Conservation (phyloP, 1,139 yeast genomes). For the Magnusiomyces ingens region DNA sequence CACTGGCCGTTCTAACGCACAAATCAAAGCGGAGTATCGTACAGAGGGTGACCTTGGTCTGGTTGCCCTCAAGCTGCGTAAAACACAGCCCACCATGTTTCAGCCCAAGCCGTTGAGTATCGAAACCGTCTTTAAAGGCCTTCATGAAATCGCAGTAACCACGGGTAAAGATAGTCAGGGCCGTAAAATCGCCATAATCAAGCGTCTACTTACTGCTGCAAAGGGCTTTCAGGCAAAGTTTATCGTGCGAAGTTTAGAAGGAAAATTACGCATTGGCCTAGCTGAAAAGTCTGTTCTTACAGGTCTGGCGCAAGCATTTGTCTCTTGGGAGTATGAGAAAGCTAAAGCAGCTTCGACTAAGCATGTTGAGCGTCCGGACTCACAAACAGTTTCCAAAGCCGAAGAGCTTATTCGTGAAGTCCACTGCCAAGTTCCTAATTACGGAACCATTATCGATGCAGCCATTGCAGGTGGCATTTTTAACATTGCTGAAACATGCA, state of each 20-base stretch:
- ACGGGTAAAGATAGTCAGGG: slow-evolving; percentile 84
- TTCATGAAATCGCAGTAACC: slow-evolving; percentile 69
- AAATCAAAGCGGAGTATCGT: slow-evolving; percentile 66
- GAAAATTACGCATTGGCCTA: slow-evolving; percentile 84
- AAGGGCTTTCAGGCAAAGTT: slow-evolving; percentile 86
- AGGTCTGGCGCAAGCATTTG: slow-evolving; percentile 77
- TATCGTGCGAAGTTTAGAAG: slow-evolving; percentile 82
- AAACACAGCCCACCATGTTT: slow-evolving; percentile 88
- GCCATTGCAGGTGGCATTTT: slow-evolving; percentile 63
- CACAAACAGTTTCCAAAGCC: slow-evolving; percentile 37
- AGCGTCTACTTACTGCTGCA: slow-evolving; percentile 79
- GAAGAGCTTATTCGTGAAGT: slow-evolving; percentile 81
- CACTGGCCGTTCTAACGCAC: slow-evolving; percentile 71
- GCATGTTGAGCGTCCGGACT: slow-evolving; percentile 22
- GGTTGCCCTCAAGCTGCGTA: slow-evolving; percentile 78
- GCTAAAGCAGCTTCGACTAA: slow-evolving; percentile 15
- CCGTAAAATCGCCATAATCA: slow-evolving; percentile 68
- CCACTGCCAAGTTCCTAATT: slow-evolving; percentile 86
- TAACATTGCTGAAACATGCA: slow-evolving; percentile 59
- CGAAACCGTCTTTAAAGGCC: slow-evolving; percentile 61
- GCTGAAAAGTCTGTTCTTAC: slow-evolving; percentile 89
- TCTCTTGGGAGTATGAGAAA: slow-evolving; percentile 45
- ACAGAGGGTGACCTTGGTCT: slow-evolving; percentile 85
- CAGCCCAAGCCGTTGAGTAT: slow-evolving; percentile 78
- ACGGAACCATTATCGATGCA: slow-evolving; percentile 63